Base-by-base conservation (phyloP, 345 rosid species). In the Zanthoxylum bungeanum region DNA sequence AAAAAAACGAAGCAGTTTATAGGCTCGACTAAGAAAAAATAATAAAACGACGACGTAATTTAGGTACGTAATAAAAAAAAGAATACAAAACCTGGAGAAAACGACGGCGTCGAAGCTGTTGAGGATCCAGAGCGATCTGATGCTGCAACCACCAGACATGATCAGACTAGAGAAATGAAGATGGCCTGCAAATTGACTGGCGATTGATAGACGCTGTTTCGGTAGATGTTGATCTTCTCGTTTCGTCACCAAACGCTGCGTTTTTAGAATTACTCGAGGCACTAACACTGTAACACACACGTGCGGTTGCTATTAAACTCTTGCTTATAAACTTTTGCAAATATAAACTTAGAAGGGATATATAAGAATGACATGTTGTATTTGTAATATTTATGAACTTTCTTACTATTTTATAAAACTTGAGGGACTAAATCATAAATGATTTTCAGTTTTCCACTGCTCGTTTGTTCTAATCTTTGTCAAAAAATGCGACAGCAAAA, bases 51-150 rank as follows among this genome's bases (percentile, higher is more conserved):
- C 39, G 46, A 17, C 24, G 27, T 21, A 53, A 42, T n/a, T 60
- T 12, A 0, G 9, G 17, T 5, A 61, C 3, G 17, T 4, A 28
- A 17, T 14, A 28, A 57, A 16, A 12, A 5, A n/a, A 44, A 8
- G 17, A 58, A 21, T 64, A 10, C 10, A n/a, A 19, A 64, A 92
- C 98, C 98, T 87, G 74, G 98, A 94, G 82, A 88, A 94, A 57
- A 94, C 89, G 77, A 88, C 87, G 74, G 86, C 59, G 71, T 89
- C 93, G 66, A 87, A 84, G 68, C 73, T 88, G 83, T 84, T 87
- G n/a, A n/a, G n/a, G n/a, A n/a, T n/a, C n/a, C n/a, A n/a, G n/a
- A 94, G 79, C 76, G 96, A 96, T 75, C 99, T 77, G 64, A 94
- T 82, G 72, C 97, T 75, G 87, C 99, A 91, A 75, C 89, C 80